Conservation (phyloP, 2,329 filamentous ascomycete genomes). For the Neopestalotiopsis sp. region DNA sequence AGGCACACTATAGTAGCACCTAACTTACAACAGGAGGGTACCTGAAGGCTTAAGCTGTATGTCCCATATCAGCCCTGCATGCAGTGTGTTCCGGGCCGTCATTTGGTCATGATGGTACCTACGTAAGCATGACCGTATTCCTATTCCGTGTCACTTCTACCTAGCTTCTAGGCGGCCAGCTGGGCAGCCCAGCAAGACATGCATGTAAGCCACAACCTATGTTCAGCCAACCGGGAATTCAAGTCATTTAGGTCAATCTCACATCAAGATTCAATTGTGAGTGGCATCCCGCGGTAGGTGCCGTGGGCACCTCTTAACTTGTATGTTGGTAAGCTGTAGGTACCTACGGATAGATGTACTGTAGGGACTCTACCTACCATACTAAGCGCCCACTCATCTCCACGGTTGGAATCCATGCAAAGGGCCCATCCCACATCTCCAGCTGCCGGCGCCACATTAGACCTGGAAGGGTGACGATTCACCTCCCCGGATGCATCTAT, state of each 20-base stretch:
- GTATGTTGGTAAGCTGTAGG: too few relatives aligned
- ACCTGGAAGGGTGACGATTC: neutral
- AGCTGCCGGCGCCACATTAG: neutral
- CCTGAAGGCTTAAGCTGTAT: too few relatives aligned
- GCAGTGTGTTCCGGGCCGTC: too few relatives aligned
- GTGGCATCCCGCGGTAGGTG: too few relatives aligned
- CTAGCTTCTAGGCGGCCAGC: neutral
- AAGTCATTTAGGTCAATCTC: too few relatives aligned
- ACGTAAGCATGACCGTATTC: neutral
- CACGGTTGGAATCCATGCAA: neutral
- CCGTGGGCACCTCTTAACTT: too few relatives aligned
- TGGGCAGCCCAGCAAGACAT: neutral
- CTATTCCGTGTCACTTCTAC: neutral
- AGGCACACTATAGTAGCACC: too few relatives aligned
- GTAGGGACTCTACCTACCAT: neutral
- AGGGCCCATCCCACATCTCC: neutral
- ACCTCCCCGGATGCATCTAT: neutral
- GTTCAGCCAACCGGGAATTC: neutral
- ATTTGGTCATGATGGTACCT: neutral
- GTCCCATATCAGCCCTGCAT: too few relatives aligned
- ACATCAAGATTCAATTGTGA: too few relatives aligned
- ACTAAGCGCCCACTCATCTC: neutral
- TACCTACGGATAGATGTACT: too few relatives aligned
- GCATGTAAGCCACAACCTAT: neutral
- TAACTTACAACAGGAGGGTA: too few relatives aligned